A percentile compares a stretch with the other conserved stretches of the same genome.
Conservation (phyloP, 371 early-diverging fungal genomes). For the Lichtheimia ornata region DNA sequence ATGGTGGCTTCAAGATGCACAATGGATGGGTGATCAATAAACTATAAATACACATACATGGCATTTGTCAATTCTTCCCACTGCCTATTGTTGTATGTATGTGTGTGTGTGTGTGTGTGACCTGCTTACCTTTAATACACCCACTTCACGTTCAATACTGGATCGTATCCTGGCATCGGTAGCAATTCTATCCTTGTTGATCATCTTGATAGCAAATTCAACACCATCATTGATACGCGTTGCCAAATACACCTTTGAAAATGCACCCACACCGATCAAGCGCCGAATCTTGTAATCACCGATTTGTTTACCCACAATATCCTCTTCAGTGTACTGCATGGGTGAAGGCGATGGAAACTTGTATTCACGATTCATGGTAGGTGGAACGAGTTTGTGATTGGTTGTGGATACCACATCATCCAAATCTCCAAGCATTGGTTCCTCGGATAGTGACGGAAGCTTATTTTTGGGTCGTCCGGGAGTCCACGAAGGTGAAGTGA, state of each 20-base stretch:
- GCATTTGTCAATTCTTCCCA: background rate
- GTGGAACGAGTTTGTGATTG: constrained; percentile 3
- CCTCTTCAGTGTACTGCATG: constrained; percentile 19
- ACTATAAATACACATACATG: constrained; percentile 22
- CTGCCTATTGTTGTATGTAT: background rate
- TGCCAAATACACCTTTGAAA: constrained; percentile 49
- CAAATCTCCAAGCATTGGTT: constrained; percentile 39
- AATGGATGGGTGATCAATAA: constrained; percentile 68
- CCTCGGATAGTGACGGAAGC: constrained; percentile 34
- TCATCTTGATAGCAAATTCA: constrained; percentile 42
- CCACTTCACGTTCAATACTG: constrained; percentile 50
- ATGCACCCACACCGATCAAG: constrained; percentile 48
- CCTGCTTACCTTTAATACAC: constrained; percentile 40
- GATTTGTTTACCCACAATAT: constrained; percentile 36
- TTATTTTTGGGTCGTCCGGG: constrained; percentile 24
- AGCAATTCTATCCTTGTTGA: constrained; percentile 37
- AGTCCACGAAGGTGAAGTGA: constrained; percentile 18
- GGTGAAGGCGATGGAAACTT: constrained; percentile 12
- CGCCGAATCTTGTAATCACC: constrained; percentile 32
- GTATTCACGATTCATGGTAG: constrained; percentile 24
- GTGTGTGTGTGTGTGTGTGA: background rate
- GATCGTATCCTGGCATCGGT: constrained; percentile 44
- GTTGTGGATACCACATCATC: constrained; percentile 10
- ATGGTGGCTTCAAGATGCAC: constrained; percentile 73
- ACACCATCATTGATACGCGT: constrained; percentile 13